A percentile compares a stretch with the other conserved stretches of the same genome.
Conservation (phyloP, 306 rosid species). For the Cicer bijugum region DNA sequence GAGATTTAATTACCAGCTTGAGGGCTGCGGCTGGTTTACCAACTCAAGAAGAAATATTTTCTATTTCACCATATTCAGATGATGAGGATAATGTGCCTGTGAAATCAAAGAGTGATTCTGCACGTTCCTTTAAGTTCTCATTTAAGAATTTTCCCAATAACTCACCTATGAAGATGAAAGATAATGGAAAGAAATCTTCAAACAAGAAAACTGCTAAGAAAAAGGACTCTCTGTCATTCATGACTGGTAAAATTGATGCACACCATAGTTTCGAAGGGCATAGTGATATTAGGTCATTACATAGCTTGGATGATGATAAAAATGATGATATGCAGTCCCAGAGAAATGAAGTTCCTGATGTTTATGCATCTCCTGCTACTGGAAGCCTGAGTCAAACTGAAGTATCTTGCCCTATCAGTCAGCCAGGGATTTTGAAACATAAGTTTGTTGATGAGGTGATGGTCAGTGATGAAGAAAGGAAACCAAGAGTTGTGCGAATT, state of each 20-base stretch:
- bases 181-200: slow-evolving; percentile 70
- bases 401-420: slow-evolving; percentile 57
- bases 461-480: slow-evolving; percentile 85
- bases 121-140: slow-evolving; percentile 79
- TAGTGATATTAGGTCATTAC: slow-evolving; percentile 59
- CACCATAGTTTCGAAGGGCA: slow-evolving; percentile 65
- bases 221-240: slow-evolving; percentile 57
- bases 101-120: slow-evolving; percentile 70
- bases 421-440: slow-evolving; percentile 71
- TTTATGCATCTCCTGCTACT: slow-evolving; percentile 69
- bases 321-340: slow-evolving; percentile 61
- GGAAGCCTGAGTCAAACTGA: slow-evolving; percentile 72
- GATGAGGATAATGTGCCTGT: slow-evolving; percentile 82
- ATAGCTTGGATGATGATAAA: slow-evolving; percentile 62
- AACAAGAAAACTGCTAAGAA: slow-evolving; percentile 67
- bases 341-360: slow-evolving; percentile 62
- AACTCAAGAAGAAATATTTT: slow-evolving; percentile 87
- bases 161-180: slow-evolving; percentile 75
- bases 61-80: slow-evolving; percentile 88
- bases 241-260: slow-evolving; percentile 51
- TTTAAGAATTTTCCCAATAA: slow-evolving; percentile 72
- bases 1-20: slow-evolving; percentile 76
- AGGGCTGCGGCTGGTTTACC: slow-evolving; percentile 97
- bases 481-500: slow-evolving; percentile 72
- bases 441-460: slow-evolving; percentile 94